Base-by-base conservation (phyloP, 1,284 basidiomycete genomes). In the Trichosporon coremiiforme region DNA sequence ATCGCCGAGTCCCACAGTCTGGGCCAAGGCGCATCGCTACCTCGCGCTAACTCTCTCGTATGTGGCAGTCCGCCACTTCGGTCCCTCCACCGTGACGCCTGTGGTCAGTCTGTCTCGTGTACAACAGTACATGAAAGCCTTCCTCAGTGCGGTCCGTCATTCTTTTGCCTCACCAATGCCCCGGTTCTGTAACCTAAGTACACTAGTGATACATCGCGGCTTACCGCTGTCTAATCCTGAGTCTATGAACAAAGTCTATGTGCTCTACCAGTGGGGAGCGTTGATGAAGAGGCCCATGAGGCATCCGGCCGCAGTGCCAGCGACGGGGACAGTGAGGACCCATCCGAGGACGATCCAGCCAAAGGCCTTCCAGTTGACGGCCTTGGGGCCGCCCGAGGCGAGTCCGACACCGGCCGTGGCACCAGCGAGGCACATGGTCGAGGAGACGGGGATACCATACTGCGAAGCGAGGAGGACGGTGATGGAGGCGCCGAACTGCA, bases 401-500 rank as follows among this genome's bases (percentile, higher is more conserved):
- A 85, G 73, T 33, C 81, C 84, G 31, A 85, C 85, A 66, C 84
- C 85, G 66, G 85, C 75, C 2, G 85, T 86, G 17, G 84, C 80
- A 45, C 85, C 85, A 0, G 84, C 83, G 72, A 85, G 84, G 74
- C 84, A 84, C 83, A 84, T 84, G 62, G 83, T 84, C 0, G 82
- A 80, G 2, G 79, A 81, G 25, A 84, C 83, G 9, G 84, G 84
- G 38, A 84, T 75, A 66, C 73, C 75, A 72, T 77, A 75, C 71
- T 76, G 84, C 4, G 84, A 84, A 4, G 85, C 85, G 60, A 85
- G 78, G 64, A 85, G 78, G 72, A 86, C 83, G 50, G 84, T 85
- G 74, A 85, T 82, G 41, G 84, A 77, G 1, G 84, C 80, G 6
- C 84, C 85, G 45, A 86, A 76, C 75, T 86, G 85, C 85, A 86